These are phyloP conservation scores for Solanum chmielewskii DNA, from an alignment of 257 asterid genomes.

Conservation along the genomic window DNA sequence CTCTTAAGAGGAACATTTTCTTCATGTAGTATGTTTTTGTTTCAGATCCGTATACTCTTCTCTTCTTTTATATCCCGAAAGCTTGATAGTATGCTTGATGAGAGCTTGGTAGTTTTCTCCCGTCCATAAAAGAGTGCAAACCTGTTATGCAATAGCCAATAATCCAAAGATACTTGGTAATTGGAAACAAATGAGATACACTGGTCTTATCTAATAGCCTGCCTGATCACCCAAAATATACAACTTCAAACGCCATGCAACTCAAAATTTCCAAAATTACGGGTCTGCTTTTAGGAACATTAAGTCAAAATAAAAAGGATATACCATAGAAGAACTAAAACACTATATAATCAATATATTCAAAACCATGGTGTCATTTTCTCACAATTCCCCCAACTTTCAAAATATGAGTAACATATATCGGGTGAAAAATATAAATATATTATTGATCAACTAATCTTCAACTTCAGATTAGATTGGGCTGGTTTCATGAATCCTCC, in stretches of 20 bases:
- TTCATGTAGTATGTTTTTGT: too few species aligned
- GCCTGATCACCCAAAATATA: constrained; percentile 39
- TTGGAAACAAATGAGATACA: background rate
- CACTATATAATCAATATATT: background rate
- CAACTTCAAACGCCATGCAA: background rate
- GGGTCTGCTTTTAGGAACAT: background rate
- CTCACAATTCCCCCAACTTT: background rate
- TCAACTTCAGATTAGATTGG: background rate
- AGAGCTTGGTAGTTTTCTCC: too few species aligned
- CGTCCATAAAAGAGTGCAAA: too few species aligned
- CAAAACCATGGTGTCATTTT: background rate
- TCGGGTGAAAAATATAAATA: background rate
- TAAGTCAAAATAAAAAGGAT: background rate
- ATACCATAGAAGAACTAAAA: background rate
- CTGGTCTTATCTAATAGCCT: constrained; percentile 93
- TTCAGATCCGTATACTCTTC: too few species aligned
- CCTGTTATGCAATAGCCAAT: too few species aligned
- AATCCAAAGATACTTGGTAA: too few species aligned
- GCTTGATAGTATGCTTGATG: too few species aligned
- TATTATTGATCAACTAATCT: background rate
- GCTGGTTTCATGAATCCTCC: background rate
- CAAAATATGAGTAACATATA: background rate
- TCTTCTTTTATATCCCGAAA: too few species aligned
- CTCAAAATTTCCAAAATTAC: background rate
- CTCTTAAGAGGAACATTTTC: too few species aligned